These are phyloP conservation scores for Picochlorum costavermella DNA, from an alignment of 139 green algal species.

Conservation along the genomic window DNA sequence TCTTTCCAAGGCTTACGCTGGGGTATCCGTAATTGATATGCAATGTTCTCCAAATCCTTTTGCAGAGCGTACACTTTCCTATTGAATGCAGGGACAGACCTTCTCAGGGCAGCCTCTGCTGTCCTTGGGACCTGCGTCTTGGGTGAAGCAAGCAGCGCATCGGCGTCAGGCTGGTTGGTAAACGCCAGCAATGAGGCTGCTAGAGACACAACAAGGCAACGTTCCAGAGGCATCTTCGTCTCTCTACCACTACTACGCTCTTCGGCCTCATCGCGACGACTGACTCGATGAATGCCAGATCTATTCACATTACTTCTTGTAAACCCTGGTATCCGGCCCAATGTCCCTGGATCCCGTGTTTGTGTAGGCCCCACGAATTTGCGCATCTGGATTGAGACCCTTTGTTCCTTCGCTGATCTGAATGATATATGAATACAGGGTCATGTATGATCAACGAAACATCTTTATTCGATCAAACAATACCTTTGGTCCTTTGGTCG, in stretches of 20 bases:
- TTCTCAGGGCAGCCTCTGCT: slow-evolving; percentile 51
- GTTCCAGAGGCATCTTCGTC: background rate
- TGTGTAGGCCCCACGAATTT: slow-evolving; percentile 51
- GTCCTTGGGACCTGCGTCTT: slow-evolving; percentile 53
- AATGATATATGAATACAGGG: background rate
- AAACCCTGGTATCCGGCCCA: slow-evolving; percentile 32
- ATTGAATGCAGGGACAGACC: slow-evolving; percentile 76
- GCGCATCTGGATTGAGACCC: slow-evolving; percentile 25
- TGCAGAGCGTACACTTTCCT: slow-evolving; percentile 47
- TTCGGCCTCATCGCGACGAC: too few species aligned
- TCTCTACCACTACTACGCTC: background rate
- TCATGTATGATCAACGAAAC: background rate
- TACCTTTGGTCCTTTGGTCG: slow-evolving; percentile 5
- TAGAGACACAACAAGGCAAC: background rate
- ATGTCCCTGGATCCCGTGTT: slow-evolving; percentile 55
- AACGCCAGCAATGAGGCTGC: slow-evolving; percentile 7
- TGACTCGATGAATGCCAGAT: too few species aligned
- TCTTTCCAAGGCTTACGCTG: slow-evolving; percentile 68
- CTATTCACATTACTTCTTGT: background rate
- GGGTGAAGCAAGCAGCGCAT: slow-evolving; percentile 60
- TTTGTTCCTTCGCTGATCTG: slow-evolving; percentile 26
- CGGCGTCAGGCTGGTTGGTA: slow-evolving; percentile 21
- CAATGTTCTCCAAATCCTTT: slow-evolving; percentile 41
- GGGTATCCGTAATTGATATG: slow-evolving; percentile 74
- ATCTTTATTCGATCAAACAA: background rate